Evolutionary conservation across 163 green algal genomes (phyloP), one percentile per base, ranked within the genome.

Genomic region (Trebouxia gelatinosa): DNA sequence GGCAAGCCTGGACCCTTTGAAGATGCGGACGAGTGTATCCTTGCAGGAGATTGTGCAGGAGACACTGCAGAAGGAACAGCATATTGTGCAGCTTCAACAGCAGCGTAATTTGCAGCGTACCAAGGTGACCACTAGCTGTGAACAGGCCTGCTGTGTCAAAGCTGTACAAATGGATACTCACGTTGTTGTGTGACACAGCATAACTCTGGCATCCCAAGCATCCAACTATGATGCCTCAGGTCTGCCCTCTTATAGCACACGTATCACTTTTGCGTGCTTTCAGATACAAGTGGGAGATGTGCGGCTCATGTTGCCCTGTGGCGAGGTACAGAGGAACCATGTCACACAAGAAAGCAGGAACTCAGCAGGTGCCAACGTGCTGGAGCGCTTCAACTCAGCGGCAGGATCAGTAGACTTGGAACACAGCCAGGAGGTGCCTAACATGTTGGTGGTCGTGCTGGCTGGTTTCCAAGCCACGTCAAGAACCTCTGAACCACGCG

Each of bases 301-400:
- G 13, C 77, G 77, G 37, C 38, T 82, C 35, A 72, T 82, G 66
- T 29, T 82, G 77, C 77, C 77, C 6, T 82, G 66, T n/a, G 37
- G 66, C 4, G 35, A 39, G 43, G 51, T 17, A 9, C 59, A 31
- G 21, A n/a, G 11, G 21, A 31, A 13, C 35, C 19, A 23, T 23
- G 19, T 31, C 35, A 9, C 64, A 54, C 17, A 37, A 72, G 6
- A 37, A 72, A 3, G 35, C 35, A 51, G 64, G 23, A 6, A 54
- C 64, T 68, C 71, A 28, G 68, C 40, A 37, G 68, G 26, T 37
- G 40, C 68, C 40, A 61, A n/a, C n/a, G n/a, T n/a, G n/a, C n/a
- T 76, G 11, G 68, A 76, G 68, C 68, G 68, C 16, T 76, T 40
- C 16, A 76, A 61, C 28, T 72, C 64, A 23, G 64, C 64, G 3